Base-by-base conservation (phyloP, 352 stramenopile genomes). In the Pythium apleroticum region DNA sequence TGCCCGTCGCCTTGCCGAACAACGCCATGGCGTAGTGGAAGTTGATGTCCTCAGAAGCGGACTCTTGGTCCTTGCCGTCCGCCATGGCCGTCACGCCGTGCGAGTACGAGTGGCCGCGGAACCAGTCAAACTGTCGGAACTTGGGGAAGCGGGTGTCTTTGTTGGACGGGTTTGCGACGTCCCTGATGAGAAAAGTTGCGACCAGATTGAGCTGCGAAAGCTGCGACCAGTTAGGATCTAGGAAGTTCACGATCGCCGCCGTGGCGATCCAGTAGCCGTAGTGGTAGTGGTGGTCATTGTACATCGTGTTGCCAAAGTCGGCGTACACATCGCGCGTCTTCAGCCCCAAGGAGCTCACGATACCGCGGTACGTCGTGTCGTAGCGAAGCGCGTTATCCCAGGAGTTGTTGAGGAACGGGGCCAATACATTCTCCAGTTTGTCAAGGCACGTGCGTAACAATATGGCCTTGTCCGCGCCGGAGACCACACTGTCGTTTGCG, bases 11-110 rank as follows among this genome's bases (percentile, higher is more conserved):
- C 58, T 81, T 78, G 52, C 78, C 76, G 43, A 73, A 82, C 60
- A 89, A 66, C 37, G 77, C 75, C 66, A 83, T 58, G 10, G 22
- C 56, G 60, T 74, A 80, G 2, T 33, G 59, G 30, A 88, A 89
- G 63, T 91, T 91, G 53, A 89, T 76, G 41, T 89, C 79, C 52
- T 91, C 81, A 0, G 77, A 88, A 27, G 76, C 81, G 52, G 77
- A 88, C 65, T 91, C 81, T 53, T 91, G 64, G 67, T 91, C 80
- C 63, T 91, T 91, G 50, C 81, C 81, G 50, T 91, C 79, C 3
- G 69, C 67, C 17, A 88, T 72, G 14, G 77, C 57, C 28, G 81
- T 91, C 24, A 86, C 72, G 9, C 81, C 81, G 60, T 89, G 81
- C 66, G 81, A 91, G 68, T 84, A 87, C 66, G 79, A 88, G 68